Conservation (phyloP, 345 rosid genomes). For the Carallia brachiata region DNA sequence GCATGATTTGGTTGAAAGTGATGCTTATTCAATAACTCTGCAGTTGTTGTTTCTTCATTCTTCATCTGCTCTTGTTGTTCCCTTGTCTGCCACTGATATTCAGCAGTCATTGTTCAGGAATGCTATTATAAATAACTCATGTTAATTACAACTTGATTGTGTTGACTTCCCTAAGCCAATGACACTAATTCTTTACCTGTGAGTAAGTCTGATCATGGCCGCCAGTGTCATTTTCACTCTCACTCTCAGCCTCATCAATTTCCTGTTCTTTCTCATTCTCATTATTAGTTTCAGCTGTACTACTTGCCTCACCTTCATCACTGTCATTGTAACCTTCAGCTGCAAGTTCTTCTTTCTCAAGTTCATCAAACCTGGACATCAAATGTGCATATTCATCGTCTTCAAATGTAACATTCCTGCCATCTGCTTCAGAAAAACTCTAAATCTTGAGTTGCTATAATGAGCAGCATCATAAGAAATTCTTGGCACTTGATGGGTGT, state of each 20-base stretch:
- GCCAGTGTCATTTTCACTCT: neutral
- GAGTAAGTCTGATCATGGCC: slow-evolving; percentile 23
- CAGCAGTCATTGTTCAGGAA: neutral
- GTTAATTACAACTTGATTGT: neutral
- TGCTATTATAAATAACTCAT: neutral
- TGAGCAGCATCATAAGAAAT: neutral
- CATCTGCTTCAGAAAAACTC: slow-evolving; percentile 31
- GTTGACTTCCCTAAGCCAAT: slow-evolving; percentile 13
- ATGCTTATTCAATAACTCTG: slow-evolving; percentile 35
- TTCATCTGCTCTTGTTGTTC: slow-evolving; percentile 25
- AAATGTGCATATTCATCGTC: slow-evolving; percentile 68
- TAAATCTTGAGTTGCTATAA: slow-evolving; percentile 4
- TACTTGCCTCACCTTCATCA: slow-evolving; percentile 22
- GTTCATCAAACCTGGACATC: slow-evolving; percentile 85
- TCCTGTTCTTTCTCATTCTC: slow-evolving; percentile 6
- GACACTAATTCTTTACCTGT: slow-evolving; percentile 38
- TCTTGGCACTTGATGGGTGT: no score
- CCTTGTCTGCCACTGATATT: slow-evolving; percentile 18
- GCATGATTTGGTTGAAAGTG: slow-evolving; percentile 18
- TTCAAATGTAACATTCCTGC: slow-evolving; percentile 34
- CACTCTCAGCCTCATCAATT: neutral
- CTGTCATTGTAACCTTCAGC: slow-evolving; percentile 37
- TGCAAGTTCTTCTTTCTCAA: slow-evolving; percentile 81
- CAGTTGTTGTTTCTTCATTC: slow-evolving; percentile 21
- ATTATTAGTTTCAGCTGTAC: slow-evolving; percentile 1